Conservation (phyloP, 257 asterid species). For the Cynanchum wilfordii region DNA sequence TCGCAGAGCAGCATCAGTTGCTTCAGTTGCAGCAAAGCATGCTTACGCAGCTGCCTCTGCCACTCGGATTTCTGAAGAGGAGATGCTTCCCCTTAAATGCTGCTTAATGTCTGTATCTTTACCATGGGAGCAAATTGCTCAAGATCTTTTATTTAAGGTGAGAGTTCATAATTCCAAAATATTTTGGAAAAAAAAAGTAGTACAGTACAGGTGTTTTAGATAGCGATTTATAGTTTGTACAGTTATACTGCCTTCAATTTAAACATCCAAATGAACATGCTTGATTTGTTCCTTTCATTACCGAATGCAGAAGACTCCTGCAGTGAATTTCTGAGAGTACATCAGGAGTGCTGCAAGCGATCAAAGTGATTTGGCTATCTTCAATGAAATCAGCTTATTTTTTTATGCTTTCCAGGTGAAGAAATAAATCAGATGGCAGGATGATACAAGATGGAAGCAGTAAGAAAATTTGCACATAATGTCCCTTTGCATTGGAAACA, state of each 20-base stretch:
- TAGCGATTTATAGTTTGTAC: neutral
- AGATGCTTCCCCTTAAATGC: constrained; percentile 93
- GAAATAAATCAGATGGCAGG: neutral
- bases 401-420: constrained; percentile 5
- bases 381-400: neutral
- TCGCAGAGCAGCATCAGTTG: constrained; percentile 84
- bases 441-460: neutral
- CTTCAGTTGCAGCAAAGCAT: constrained; percentile 90
- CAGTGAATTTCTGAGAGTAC: constrained; percentile 55
- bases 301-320: constrained; percentile 60
- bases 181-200: neutral
- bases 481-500: constrained; percentile 1
- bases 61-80: constrained; percentile 59
- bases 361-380: neutral
- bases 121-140: constrained; percentile 94
- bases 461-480: constrained; percentile 1
- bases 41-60: constrained; percentile 96
- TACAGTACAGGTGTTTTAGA: neutral
- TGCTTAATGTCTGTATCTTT: constrained; percentile 90
- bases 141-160: constrained; percentile 91
- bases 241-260: neutral
- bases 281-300: constrained; percentile 17
- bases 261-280: neutral
- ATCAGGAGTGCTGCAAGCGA: constrained; percentile 3
- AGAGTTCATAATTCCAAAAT: constrained; percentile 5